Evolutionary conservation across 1,284 basidiomycete genomes (phyloP).

Genomic region (Neonothopanus nambi): DNA sequence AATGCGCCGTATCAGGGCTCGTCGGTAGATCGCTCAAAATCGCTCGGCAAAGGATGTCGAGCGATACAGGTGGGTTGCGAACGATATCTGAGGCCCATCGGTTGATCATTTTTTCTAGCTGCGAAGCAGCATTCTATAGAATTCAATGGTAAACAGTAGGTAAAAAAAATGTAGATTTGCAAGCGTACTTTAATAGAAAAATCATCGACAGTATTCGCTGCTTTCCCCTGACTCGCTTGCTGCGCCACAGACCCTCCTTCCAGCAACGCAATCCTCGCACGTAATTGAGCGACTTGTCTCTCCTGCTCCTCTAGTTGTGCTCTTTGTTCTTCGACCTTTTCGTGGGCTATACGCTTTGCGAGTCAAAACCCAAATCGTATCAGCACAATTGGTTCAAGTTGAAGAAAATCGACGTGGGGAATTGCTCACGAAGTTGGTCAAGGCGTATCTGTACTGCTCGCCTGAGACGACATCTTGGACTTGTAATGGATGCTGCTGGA

Average conservation of each 20-base stretch:
- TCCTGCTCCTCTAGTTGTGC: slow-evolving; percentile 79
- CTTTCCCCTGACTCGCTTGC: slow-evolving; percentile 36
- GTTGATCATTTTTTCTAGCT: slow-evolving; percentile 77
- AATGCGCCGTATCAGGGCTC: slow-evolving; percentile 36
- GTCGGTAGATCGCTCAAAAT: slow-evolving; percentile 59
- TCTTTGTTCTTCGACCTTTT: slow-evolving; percentile 81
- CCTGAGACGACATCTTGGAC: slow-evolving; percentile 58
- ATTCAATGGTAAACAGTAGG: not conserved
- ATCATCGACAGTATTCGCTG: slow-evolving; percentile 72
- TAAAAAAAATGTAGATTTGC: not conserved
- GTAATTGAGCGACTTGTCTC: slow-evolving; percentile 70
- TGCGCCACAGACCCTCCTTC: slow-evolving; percentile 46
- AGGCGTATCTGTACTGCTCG: slow-evolving; percentile 76
- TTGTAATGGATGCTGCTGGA: too few species aligned
- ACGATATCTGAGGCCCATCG: slow-evolving; percentile 79
- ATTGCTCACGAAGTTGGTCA: slow-evolving; percentile 69
- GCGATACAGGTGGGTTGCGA: slow-evolving; percentile 51
- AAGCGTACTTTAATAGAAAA: slow-evolving; percentile 75
- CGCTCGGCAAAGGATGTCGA: slow-evolving; percentile 58
- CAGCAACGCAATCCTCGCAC: slow-evolving; percentile 66
- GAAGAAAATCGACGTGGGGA: not conserved
- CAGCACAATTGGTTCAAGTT: not conserved
- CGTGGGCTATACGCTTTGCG: slow-evolving; percentile 68
- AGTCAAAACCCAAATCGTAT: not conserved
- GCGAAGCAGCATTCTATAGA: slow-evolving; percentile 64